phyloP scores from a whole-genome alignment of 139 green algal genomes.

The Tetradesmus lagerheimii region DNA sequence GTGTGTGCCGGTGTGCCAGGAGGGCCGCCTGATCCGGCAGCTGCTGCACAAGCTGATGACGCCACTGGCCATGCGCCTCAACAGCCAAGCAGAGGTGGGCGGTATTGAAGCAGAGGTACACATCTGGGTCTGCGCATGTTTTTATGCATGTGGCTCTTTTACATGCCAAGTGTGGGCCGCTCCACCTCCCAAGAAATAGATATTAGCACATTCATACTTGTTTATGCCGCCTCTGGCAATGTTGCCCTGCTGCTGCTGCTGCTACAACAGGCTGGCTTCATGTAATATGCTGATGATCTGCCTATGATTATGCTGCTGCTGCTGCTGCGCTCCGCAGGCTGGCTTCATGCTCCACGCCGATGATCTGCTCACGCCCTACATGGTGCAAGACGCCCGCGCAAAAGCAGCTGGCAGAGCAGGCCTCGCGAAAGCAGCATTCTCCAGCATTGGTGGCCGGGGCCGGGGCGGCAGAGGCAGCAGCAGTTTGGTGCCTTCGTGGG shows the following conservation, averaged over 20 bases:
- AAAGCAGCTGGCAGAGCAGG: not conserved
- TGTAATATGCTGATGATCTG: too few species aligned
- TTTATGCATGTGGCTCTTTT: too few species aligned
- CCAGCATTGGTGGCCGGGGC: not conserved
- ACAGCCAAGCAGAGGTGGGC: not conserved
- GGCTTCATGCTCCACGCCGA: not conserved
- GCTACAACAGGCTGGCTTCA: too few species aligned
- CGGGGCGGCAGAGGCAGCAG: not conserved
- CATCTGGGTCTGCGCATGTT: too few species aligned
- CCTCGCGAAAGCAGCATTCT: not conserved
- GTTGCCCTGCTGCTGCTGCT: too few species aligned
- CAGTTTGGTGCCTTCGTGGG: not conserved
- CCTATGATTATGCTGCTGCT: not conserved
- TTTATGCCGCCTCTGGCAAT: too few species aligned
- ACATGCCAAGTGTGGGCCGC: too few species aligned
- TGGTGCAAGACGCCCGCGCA: not conserved
- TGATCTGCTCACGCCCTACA: not conserved
- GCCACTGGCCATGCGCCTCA: constrained; percentile 8
- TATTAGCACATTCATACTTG: too few species aligned
- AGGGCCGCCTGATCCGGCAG: constrained; percentile 12
- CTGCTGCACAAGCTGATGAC: constrained; percentile 36
- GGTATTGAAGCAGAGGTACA: too few species aligned
- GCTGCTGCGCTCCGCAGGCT: not conserved
- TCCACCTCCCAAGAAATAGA: too few species aligned
- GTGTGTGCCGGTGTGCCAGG: not conserved